Conservation (phyloP, 176 grass and related monocot genomes). For the Saccharum officinarum region DNA sequence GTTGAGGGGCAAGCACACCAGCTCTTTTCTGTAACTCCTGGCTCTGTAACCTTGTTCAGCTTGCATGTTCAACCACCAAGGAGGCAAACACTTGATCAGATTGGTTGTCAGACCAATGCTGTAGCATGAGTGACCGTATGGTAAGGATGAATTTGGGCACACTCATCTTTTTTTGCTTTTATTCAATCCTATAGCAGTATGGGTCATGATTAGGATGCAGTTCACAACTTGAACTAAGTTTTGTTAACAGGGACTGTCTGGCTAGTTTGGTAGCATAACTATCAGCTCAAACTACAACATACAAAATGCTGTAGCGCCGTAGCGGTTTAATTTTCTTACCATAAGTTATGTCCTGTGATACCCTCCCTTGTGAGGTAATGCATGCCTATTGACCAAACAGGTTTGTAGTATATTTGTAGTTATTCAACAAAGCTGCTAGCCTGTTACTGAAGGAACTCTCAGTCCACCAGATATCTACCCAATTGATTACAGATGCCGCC, state of each 20-base stretch:
- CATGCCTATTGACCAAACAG: not conserved
- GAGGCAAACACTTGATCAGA: conserved; percentile 82
- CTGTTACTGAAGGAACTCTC: not conserved
- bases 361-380: not conserved
- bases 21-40: conserved; percentile 82
- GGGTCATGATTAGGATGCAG: not conserved
- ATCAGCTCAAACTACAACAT: not conserved
- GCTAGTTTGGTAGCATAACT: conserved; percentile 5
- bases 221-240: not conserved
- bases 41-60: conserved; percentile 74
- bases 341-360: not conserved
- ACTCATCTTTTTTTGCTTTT: not conserved
- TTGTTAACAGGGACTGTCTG: not conserved
- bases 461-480: not conserved
- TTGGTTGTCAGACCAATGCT: conserved; percentile 76
- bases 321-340: not conserved
- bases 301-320: not conserved
- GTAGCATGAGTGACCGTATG: conserved; percentile 81
- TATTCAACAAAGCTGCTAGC: not conserved
- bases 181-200: conserved; percentile 17
- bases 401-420: not conserved
- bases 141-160: conserved; percentile 48
- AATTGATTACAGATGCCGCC: conserved; percentile 17
- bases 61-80: conserved; percentile 86
- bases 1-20: conserved; percentile 79